Evolutionary conservation across 768 basidiomycete genomes (phyloP), one percentile per base, ranked within the genome.

Genomic region (Chalciporus sphaerocephalus): DNA sequence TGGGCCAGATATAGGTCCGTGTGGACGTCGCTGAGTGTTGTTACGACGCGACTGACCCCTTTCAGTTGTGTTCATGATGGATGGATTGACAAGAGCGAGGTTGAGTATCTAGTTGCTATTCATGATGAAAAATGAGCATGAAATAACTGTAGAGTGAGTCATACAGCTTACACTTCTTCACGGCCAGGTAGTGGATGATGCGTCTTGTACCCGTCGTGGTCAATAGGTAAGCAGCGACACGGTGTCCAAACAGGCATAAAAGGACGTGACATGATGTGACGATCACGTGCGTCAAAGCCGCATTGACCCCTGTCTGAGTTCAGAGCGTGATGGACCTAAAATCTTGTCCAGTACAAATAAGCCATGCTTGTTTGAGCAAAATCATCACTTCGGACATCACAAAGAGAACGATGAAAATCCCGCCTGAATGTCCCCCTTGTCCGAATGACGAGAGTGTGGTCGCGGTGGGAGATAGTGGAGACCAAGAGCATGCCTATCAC

Each of bases 21-120:
- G 53, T 41, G 51, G 53, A 28, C 65, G 62, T 40, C 62, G 52
- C 46, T 60, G 51, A 40, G 27, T 37, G 25, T 60, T 65, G 18
- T 27, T 58, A 17, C 62, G 64, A 46, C 62, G 61, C 20, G 62
- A 48, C 20, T 13, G 23, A 11, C 51, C 53, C 33, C 60, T 63
- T 12, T 51, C 36, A 18, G 54, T 12, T 35, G 52, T 52, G 41
- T 51, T 63, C 61, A 63, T 63, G 22, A 35, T 43, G 44, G 40
- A 16, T 21, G 24, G 21, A 6, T 20, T 4, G n/a, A 32, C 7
- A 36, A 34, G 17, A 28, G 40, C 21, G 15, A 30, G 15, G 18
- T 6, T 23, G 5, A 30, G 46, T 50, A 33, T 10, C 32, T 11
- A 8, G 2, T n/a, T n/a, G n/a, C n/a, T 7, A 8, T 34, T 54